A percentile compares a stretch with the other conserved stretches of the same genome.
Conservation (phyloP, 306 rosid species). For the Prosopis cineraria region DNA sequence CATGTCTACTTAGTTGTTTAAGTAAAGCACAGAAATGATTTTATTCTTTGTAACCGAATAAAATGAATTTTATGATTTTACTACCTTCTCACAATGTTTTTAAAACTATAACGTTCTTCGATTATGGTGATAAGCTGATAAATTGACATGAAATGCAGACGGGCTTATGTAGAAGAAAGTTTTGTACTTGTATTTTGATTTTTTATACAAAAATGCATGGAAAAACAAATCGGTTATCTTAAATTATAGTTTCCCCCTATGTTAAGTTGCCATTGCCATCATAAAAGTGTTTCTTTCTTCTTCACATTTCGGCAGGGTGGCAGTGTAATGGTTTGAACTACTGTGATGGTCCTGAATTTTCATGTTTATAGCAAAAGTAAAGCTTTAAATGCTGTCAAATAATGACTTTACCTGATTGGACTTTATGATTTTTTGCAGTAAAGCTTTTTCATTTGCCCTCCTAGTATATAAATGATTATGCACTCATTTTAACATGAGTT, state of each 20-base stretch:
- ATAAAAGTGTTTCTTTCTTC: not conserved
- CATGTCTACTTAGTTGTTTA: conserved; percentile 14
- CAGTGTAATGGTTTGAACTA: conserved; percentile 12
- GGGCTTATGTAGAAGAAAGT: conserved; percentile 17
- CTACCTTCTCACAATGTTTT: conserved; percentile 24
- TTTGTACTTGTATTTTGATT: conserved; percentile 21
- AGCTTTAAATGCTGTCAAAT: conserved; percentile 15
- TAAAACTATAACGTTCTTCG: not conserved
- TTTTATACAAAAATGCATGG: not conserved
- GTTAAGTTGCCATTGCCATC: not conserved
- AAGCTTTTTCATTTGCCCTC: not conserved
- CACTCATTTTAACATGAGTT: conserved; percentile 27
- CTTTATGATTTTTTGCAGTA: conserved; percentile 6
- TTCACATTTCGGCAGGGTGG: not conserved
- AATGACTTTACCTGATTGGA: conserved; percentile 11
- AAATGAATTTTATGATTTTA: not conserved
- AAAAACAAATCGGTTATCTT: not conserved
- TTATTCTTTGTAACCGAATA: conserved; percentile 12
- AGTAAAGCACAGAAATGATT: conserved; percentile 15
- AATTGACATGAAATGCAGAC: conserved; percentile 8
- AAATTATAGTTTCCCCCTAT: not conserved
- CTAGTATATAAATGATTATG: conserved; percentile 25
- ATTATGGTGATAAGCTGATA: not conserved
- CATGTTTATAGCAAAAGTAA: conserved; percentile 8
- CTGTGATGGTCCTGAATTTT: not conserved